phyloP scores from a whole-genome alignment of 1,284 basidiomycete genomes.

The Crucibulum parvulum region DNA sequence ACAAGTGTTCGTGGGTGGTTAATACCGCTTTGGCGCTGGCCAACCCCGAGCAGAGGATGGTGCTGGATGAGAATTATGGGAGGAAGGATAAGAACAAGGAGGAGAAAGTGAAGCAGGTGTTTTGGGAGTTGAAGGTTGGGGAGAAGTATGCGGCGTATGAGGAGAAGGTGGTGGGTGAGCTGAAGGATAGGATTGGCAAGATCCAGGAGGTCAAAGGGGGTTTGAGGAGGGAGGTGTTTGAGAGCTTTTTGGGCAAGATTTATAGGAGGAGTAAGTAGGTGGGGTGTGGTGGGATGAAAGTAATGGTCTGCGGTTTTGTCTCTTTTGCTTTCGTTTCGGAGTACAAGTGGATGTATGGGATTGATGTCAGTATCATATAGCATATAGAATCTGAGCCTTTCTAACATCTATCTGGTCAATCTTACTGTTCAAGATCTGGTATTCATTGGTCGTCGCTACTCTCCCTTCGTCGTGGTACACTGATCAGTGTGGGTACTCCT shows the following conservation, averaged over 20 bases:
- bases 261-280: conserved; percentile 73
- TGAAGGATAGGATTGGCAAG: conserved; percentile 71
- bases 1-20: conserved; percentile 99
- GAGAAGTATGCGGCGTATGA: conserved; percentile 82
- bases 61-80: conserved; percentile 88
- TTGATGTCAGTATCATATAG: no score
- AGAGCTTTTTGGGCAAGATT: conserved; percentile 88
- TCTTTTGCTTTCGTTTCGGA: no score
- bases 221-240: conserved; percentile 83
- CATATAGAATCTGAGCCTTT: no score
- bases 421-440: no score
- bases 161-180: conserved; percentile 70
- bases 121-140: conserved; percentile 28
- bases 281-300: no score
- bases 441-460: no score
- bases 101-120: conserved; percentile 71
- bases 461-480: no score
- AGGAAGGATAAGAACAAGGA: conserved; percentile 69
- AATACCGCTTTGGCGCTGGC: conserved; percentile 84
- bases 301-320: no score
- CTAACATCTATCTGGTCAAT: no score
- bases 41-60: conserved; percentile 57
- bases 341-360: no score
- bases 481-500: no score
- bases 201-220: conserved; percentile 70